Evolutionary conservation across 2,329 filamentous ascomycete species (phyloP).

Genomic region (Xylaria digitata): DNA sequence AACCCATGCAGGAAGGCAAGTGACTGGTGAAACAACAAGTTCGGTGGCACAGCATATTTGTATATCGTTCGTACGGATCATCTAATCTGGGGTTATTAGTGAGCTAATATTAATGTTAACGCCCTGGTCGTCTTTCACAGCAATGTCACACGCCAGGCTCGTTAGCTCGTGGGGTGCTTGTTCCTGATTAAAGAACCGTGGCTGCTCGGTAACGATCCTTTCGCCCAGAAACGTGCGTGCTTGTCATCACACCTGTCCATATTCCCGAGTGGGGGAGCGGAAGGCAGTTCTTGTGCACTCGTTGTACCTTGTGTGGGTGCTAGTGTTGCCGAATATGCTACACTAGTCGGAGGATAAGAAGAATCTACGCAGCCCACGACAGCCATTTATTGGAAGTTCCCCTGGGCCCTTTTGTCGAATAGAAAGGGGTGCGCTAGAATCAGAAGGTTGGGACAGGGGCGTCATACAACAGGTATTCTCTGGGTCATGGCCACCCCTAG

Average conservation of each 20-base stretch:
- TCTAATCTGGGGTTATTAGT: not conserved
- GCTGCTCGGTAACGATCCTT: not conserved
- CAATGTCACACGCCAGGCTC: not conserved
- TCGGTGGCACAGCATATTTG: not conserved
- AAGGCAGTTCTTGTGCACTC: slow-evolving; percentile 17
- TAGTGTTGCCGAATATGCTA: not conserved
- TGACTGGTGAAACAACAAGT: not conserved
- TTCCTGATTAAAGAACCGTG: slow-evolving; percentile 2
- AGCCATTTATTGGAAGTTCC: slow-evolving; percentile 1
- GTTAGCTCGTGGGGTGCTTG: not conserved
- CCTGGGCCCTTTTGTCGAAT: slow-evolving; percentile 7
- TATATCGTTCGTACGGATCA: not conserved
- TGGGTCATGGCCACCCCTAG: slow-evolving; percentile 19
- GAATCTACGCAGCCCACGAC: slow-evolving; percentile 2
- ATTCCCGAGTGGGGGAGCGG: slow-evolving; percentile 15
- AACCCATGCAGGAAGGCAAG: slow-evolving; percentile 1
- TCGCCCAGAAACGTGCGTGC: not conserved
- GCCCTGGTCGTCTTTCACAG: not conserved
- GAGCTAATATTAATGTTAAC: not conserved
- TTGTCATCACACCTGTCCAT: slow-evolving; percentile 11
- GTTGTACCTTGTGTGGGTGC: slow-evolving; percentile 17
- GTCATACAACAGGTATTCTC: slow-evolving; percentile 19
- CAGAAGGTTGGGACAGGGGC: slow-evolving; percentile 22
- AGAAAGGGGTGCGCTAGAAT: slow-evolving; percentile 13
- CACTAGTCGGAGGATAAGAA: slow-evolving; percentile 5